Evolutionary conservation across 305 asterid genomes (phyloP).

Genomic region (Fraxinus paxiana): DNA sequence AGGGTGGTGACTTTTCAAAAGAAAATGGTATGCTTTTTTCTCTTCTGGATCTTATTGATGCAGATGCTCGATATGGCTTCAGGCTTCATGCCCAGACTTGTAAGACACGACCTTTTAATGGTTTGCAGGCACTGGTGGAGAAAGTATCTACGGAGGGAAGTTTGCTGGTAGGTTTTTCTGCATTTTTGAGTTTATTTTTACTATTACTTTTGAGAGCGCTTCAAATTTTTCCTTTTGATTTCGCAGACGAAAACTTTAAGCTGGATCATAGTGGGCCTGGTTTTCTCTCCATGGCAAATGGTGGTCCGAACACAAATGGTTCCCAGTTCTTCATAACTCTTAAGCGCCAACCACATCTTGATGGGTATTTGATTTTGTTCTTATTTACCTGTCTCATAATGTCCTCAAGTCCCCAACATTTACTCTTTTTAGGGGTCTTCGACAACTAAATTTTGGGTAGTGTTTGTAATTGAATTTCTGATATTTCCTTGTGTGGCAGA

Average conservation of each 20-base stretch:
- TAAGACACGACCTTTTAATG: conserved; percentile 71
- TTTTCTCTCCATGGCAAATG: conserved; percentile 94
- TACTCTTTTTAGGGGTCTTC: background rate
- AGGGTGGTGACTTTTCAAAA: conserved; percentile 97
- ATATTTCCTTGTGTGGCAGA: conserved; percentile 38
- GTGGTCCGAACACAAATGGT: conserved; percentile 92
- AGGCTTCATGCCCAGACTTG: conserved; percentile 63
- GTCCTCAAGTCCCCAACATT: background rate
- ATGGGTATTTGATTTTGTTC: conserved; percentile 56
- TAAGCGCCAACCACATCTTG: conserved; percentile 89
- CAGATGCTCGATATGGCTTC: conserved; percentile 54
- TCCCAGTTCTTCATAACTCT: conserved; percentile 89
- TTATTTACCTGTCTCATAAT: background rate
- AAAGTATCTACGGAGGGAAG: conserved; percentile 93
- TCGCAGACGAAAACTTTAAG: conserved; percentile 84
- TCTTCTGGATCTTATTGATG: conserved; percentile 53
- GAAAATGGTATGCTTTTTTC: conserved; percentile 82
- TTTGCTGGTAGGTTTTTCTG: conserved; percentile 59
- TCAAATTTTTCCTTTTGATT: conserved; percentile 6
- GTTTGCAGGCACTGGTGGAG: conserved; percentile 99
- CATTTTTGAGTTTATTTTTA: conserved; percentile 5
- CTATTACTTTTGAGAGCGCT: conserved; percentile 12
- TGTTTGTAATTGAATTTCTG: conserved; percentile 9
- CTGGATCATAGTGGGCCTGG: conserved; percentile 68
- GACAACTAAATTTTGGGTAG: conserved; percentile 10